Evolutionary conservation across 1,139 yeast species (phyloP), one percentile per base, ranked within the genome.

Genomic region (Taphrina wiesneri): DNA sequence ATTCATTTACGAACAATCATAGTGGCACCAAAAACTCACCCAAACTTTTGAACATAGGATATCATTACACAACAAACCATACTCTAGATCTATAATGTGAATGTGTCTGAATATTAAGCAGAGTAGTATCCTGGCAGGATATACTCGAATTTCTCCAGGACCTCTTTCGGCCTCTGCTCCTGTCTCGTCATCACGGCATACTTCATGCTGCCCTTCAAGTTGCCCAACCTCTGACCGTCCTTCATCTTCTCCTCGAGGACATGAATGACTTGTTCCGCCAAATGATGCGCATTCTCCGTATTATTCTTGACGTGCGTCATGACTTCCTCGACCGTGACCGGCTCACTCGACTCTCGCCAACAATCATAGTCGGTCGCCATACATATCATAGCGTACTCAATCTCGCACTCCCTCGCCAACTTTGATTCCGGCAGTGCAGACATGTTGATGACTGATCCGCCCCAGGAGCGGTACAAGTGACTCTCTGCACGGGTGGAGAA

Each of bases 291-390:
- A 74, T 92, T 92, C 56, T 85, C 87, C 62, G 90, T 83, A 78
- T 93, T 93, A 71, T 96, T 96, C 67, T 85, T 85, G 75, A 93
- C 82, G 76, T 93, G 90, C 65, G 96, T 90, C 65, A 93, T 92
- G 56, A 93, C 97, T 5, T 96, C 88, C 78, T 92, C 97, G 19
- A 95, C 98, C 13, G 98, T 92, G 56, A 93, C 99, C 1, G 98
- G 95, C 73, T 92, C 98, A 75, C 87, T 97, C 67, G 84, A 85
- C 73, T 88, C 96, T 75, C 91, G 88, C 99, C 99, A 93, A 25
- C 99, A 96, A 75, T 93, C 99, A 77, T 95, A 93, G 77, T 95
- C 99, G 19, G 99, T 93, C 1, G 96, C 88, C 99, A 93, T 95
- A 79, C 99, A 93, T 70, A 93, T 84, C 97, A 93, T 93, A 77